phyloP scores from a whole-genome alignment of 352 stramenopile genomes.

The Pelagophyceae sp. region DNA sequence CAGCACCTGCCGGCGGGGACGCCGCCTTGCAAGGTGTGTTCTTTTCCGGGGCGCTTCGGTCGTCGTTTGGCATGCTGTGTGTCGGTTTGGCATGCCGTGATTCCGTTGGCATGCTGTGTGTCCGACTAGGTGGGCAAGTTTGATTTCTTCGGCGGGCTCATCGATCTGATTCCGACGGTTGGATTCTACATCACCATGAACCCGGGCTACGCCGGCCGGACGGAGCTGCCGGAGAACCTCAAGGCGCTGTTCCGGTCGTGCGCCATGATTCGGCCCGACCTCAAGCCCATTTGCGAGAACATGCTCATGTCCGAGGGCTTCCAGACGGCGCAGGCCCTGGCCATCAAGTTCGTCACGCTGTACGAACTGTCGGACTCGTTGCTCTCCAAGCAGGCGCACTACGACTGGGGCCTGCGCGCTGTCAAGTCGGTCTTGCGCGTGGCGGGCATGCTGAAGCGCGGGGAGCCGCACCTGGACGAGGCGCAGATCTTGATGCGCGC shows the following conservation, averaged over 20 bases:
- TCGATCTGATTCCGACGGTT: slow-evolving; percentile 82
- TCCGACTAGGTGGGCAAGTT: slow-evolving; percentile 90
- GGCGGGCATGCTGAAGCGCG: slow-evolving; percentile 77
- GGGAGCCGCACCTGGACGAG: slow-evolving; percentile 69
- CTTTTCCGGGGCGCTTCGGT: no score
- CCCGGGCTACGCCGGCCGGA: slow-evolving; percentile 84
- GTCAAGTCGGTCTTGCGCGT: slow-evolving; percentile 92
- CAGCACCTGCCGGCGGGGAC: slow-evolving; percentile 79
- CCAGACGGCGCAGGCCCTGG: slow-evolving; percentile 77
- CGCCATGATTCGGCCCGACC: slow-evolving; percentile 89
- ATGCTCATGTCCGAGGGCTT: slow-evolving; percentile 93
- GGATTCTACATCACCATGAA: slow-evolving; percentile 97
- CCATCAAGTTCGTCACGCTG: slow-evolving; percentile 86
- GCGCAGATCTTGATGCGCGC: slow-evolving; percentile 85
- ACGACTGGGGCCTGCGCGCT: slow-evolving; percentile 85
- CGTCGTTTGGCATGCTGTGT: no score
- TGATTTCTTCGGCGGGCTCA: slow-evolving; percentile 91
- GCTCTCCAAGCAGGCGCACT: slow-evolving; percentile 81
- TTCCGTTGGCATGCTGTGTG: no score
- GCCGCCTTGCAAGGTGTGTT: slow-evolving; percentile 74
- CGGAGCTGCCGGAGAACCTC: slow-evolving; percentile 90
- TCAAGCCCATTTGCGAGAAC: slow-evolving; percentile 89
- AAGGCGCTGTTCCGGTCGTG: slow-evolving; percentile 88
- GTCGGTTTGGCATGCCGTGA: no score
- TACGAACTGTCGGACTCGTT: slow-evolving; percentile 82